A percentile compares a stretch with the other conserved stretches of the same genome.
Conservation (phyloP, 2,329 filamentous ascomycete genomes). For the Chaetothyriales sp. region DNA sequence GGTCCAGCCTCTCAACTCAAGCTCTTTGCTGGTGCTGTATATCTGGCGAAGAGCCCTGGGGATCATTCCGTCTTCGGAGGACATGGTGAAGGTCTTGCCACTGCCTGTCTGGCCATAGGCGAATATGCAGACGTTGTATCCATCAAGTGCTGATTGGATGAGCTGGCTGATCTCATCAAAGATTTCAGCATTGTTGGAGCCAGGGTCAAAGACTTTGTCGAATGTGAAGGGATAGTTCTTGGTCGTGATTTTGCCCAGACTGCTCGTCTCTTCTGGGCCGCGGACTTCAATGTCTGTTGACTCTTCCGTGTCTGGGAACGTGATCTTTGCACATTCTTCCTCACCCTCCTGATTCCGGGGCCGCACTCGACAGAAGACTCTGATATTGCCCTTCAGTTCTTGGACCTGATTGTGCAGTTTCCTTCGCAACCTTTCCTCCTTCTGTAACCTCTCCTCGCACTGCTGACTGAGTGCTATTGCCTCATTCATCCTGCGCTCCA, state of each 20-base stretch:
- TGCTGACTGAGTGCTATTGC: slow-evolving; percentile 54
- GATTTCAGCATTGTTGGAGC: slow-evolving; percentile 64
- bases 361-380: slow-evolving; percentile 91
- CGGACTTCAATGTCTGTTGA: slow-evolving; percentile 73
- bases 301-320: slow-evolving; percentile 67
- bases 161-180: slow-evolving; percentile 95
- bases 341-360: slow-evolving; percentile 48
- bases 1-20: slow-evolving; percentile 83
- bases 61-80: slow-evolving; percentile 80
- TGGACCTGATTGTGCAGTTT: slow-evolving; percentile 96
- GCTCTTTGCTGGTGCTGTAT: slow-evolving; percentile 66
- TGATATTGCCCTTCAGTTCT: slow-evolving; percentile 94
- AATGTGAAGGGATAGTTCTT: slow-evolving; percentile 80
- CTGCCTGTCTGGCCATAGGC: slow-evolving; percentile 96
- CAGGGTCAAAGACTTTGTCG: slow-evolving; percentile 76
- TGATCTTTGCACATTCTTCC: slow-evolving; percentile 55
- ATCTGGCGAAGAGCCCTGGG: slow-evolving; percentile 86
- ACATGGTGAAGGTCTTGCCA: slow-evolving; percentile 96
- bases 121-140: slow-evolving; percentile 98
- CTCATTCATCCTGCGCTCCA: slow-evolving; percentile 66
- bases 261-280: slow-evolving; percentile 70
- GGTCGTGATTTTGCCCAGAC: slow-evolving; percentile 57
- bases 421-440: slow-evolving; percentile 76
- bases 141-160: slow-evolving; percentile 88
- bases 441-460: slow-evolving; percentile 67